A percentile compares a stretch with the other conserved stretches of the same genome.
These are phyloP conservation scores for Jaltomata sinuosa DNA, from an alignment of 257 asterid genomes.

Conservation along the genomic window DNA sequence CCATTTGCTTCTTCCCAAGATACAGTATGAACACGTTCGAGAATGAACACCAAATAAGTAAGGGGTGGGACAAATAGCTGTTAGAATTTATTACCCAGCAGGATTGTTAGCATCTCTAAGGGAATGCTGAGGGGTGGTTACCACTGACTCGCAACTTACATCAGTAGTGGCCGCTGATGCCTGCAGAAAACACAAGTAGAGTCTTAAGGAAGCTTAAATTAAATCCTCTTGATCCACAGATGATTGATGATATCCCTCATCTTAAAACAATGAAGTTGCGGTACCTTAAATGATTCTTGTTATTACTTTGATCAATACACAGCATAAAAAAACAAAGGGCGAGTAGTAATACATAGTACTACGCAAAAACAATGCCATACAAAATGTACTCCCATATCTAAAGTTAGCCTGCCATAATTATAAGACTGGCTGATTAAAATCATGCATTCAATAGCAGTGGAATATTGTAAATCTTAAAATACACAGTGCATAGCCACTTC, in stretches of 20 bases:
- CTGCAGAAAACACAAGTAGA: slow-evolving; percentile 24
- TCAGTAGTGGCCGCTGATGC: slow-evolving; percentile 50
- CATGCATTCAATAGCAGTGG: not conserved
- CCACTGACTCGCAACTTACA: slow-evolving; percentile 85
- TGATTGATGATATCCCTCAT: not conserved
- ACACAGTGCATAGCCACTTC: not conserved
- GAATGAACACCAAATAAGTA: not conserved
- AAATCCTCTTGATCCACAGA: not conserved
- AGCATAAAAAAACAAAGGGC: not conserved
- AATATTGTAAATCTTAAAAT: not conserved
- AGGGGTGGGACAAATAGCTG: not conserved
- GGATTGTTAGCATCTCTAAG: slow-evolving; percentile 85
- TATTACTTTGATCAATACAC: not conserved
- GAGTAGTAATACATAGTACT: not conserved
- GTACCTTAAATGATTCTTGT: not conserved
- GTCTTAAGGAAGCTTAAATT: not conserved
- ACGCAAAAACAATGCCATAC: not conserved
- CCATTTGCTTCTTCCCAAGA: not conserved
- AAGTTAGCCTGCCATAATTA: not conserved
- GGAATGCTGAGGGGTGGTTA: slow-evolving; percentile 72
- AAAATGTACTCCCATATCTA: not conserved
- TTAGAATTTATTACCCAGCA: slow-evolving; percentile 65
- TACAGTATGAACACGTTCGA: not conserved
- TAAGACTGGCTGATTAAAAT: not conserved
- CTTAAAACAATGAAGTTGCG: not conserved